Base-by-base conservation (phyloP, 768 basidiomycete genomes). In the Mycena galopus region DNA sequence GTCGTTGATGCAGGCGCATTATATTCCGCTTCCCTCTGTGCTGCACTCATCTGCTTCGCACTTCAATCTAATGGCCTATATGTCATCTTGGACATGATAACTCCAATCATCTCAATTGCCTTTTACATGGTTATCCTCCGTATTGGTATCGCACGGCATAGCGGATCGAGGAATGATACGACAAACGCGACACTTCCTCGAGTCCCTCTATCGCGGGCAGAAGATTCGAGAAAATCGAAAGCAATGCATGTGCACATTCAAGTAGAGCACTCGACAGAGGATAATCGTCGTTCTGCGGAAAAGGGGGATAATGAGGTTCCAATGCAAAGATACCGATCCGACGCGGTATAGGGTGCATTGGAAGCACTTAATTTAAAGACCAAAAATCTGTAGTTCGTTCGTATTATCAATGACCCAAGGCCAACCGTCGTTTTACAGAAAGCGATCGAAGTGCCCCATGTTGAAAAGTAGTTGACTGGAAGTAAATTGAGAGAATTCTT, bases 101-200 rank as follows among this genome's bases (percentile, higher is more conserved):
- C 84, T 23, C 56, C 81, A 14, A 81, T 83, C 67, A 84, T 84
- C 61, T 82, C 80, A 12, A 85, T 86, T 77, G 81, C 82, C 4
- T 86, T 84, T 75, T 83, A 84, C 74, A 81, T 85, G 83, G 81
- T 86, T 56, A 84, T 85, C 33, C 79, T 86, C 33, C 85, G 84
- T 35, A 77, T 84, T 51, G 83, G 80, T 1, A 21, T 80, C 27
- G 65, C 71, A 3, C 66, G 62, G 17, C 63, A 64, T 9, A 9
- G 2, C 42, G 35, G 33, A 17, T 19, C 17, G 23, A 29, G 19
- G 30, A 2, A 14, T 17, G 17, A 21, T 23, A 39, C 37, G 60
- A 39, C 12, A 10, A n/a, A 27, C 8, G 8, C 30, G 44, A 29
- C 66, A 27, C 2, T 32, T 17, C 65, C 17, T 47, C 44, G 44